A percentile compares a stretch with the other conserved stretches of the same genome.
Evolutionary conservation across 1,139 yeast species (phyloP).

Genomic region (Hyphopichia fennica): DNA sequence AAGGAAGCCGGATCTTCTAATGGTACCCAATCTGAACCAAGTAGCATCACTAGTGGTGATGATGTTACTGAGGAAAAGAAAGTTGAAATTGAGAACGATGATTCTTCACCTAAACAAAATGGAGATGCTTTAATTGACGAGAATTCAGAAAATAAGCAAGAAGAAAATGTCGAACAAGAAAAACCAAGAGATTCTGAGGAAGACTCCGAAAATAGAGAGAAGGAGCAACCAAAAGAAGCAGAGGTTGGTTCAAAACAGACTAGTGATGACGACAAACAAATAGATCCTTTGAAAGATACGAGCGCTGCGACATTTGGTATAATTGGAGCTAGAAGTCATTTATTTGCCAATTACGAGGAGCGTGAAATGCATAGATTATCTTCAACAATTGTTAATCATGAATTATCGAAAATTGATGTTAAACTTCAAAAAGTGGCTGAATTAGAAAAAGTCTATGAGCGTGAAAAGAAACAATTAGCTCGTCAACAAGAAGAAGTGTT

Average conservation of each 20-base stretch:
- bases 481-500: constrained; percentile 81
- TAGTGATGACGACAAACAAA: background rate
- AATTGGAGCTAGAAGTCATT: constrained; percentile 79
- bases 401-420: constrained; percentile 71
- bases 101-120: background rate
- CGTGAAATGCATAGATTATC: constrained; percentile 67
- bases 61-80: background rate
- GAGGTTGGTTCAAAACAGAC: background rate
- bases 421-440: constrained; percentile 70
- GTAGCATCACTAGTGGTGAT: background rate
- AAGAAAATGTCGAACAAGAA: constrained; percentile 46
- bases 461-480: constrained; percentile 72
- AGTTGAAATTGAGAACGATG: background rate
- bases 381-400: constrained; percentile 63
- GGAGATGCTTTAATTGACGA: constrained; percentile 1
- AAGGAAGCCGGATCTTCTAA: constrained; percentile 4
- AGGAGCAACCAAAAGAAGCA: constrained; percentile 44
- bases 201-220: constrained; percentile 47
- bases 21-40: background rate
- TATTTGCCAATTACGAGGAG: constrained; percentile 81
- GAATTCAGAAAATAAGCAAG: constrained; percentile 10
- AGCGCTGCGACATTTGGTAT: constrained; percentile 60
- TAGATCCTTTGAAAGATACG: constrained; percentile 40
- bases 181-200: constrained; percentile 63
- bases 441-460: constrained; percentile 76